These are phyloP conservation scores for Citrus maxima DNA, from an alignment of 345 rosid genomes.

Conservation along the genomic window DNA sequence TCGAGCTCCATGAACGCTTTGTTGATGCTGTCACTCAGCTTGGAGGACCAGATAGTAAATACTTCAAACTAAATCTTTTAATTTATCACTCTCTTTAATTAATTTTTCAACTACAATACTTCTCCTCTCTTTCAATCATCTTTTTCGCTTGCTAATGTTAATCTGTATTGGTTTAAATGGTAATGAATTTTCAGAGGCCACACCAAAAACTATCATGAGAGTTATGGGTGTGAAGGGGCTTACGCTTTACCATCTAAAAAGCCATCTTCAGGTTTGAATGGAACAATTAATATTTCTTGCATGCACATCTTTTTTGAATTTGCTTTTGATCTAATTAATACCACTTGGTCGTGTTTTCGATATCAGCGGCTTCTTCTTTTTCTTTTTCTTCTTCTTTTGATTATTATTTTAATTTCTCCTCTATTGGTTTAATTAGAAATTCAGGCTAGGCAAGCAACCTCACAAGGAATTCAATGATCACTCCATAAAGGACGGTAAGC, in stretches of 20 bases:
- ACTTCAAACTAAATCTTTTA: neutral
- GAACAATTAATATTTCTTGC: constrained; percentile 14
- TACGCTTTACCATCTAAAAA: constrained; percentile 99
- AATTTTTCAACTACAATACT: neutral
- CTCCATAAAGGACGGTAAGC: constrained; percentile 81
- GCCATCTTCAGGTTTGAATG: constrained; percentile 97
- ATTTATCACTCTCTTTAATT: neutral
- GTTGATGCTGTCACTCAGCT: constrained; percentile 99
- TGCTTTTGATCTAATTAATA: no score
- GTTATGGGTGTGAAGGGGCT: constrained; percentile 99
- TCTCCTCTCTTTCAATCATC: neutral
- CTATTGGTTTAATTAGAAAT: constrained; percentile 44
- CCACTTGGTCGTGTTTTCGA: constrained; percentile 15
- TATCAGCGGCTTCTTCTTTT: constrained; percentile 11
- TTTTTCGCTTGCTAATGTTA: neutral
- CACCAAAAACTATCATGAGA: constrained; percentile 99
- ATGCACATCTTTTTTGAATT: neutral
- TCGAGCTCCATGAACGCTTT: constrained; percentile 97
- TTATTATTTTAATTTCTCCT: constrained; percentile 11
- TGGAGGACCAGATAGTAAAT: constrained; percentile 93
- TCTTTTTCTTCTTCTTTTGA: constrained; percentile 15
- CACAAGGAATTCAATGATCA: constrained; percentile 98
- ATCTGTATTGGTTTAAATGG: no score
- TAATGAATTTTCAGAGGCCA: constrained; percentile 65
- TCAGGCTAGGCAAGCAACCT: constrained; percentile 99